Evolutionary conservation across 495 filamentous ascomycete genomes (phyloP).

Genomic region (Lophiostoma macrostomum): DNA sequence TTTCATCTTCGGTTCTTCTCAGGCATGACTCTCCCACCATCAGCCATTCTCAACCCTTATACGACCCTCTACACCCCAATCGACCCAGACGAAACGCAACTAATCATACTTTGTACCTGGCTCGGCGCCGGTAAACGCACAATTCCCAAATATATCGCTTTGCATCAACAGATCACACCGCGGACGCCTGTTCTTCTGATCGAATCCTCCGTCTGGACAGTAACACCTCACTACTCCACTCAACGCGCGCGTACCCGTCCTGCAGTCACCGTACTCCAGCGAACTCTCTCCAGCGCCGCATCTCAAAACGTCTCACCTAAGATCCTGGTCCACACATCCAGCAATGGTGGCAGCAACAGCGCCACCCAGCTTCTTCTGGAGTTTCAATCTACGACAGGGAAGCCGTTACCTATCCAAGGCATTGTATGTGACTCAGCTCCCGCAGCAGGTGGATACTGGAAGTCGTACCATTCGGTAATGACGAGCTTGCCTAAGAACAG

Average conservation of each 20-base stretch:
- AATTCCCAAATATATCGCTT: conserved; percentile 30
- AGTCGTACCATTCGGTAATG: neutral
- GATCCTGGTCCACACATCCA: conserved; percentile 8
- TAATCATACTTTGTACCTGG: conserved; percentile 36
- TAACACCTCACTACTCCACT: neutral
- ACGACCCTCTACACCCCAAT: conserved; percentile 20
- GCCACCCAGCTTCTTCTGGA: conserved; percentile 7
- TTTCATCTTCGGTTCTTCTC: too few species aligned
- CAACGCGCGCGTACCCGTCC: neutral
- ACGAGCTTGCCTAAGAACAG: neutral
- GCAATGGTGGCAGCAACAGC: conserved; percentile 4
- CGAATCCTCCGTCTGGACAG: conserved; percentile 18
- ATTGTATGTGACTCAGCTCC: conserved; percentile 7
- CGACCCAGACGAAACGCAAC: neutral
- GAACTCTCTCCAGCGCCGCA: neutral
- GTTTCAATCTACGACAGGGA: neutral
- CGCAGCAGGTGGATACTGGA: conserved; percentile 10
- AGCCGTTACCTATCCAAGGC: neutral
- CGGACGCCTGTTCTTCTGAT: conserved; percentile 32
- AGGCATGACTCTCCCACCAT: neutral
- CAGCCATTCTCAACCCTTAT: neutral
- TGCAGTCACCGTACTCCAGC: neutral
- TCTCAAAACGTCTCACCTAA: neutral
- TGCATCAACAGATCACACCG: conserved; percentile 29
- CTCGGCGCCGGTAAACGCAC: conserved; percentile 30